Evolutionary conservation across 371 early-diverging fungal genomes (phyloP).

Genomic region (Mucor sp.): DNA sequence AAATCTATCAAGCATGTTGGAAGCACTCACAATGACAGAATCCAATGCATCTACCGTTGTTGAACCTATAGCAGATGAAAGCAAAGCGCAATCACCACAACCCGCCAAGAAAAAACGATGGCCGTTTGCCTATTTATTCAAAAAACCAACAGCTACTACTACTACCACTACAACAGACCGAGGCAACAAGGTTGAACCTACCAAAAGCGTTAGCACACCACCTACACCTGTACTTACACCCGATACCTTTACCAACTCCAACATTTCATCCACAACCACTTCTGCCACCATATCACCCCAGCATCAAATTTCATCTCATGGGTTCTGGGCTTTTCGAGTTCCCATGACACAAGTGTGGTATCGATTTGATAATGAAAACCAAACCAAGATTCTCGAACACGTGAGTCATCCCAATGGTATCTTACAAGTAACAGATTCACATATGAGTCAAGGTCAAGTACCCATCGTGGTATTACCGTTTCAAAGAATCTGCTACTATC

Average conservation of each 20-base stretch:
- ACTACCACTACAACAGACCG: neutral
- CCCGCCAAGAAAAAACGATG: constrained; percentile 11
- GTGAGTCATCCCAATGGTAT: neutral
- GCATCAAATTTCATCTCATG: neutral
- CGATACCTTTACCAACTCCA: neutral
- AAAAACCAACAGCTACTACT: neutral
- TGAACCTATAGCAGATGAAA: neutral
- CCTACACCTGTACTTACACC: constrained; percentile 7
- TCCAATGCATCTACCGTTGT: neutral
- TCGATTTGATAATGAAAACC: constrained; percentile 18
- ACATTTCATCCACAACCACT: neutral
- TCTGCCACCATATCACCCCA: neutral
- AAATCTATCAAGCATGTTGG: neutral
- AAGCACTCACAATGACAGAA: neutral
- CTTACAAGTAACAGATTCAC: constrained; percentile 16
- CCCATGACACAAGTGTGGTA: constrained; percentile 8
- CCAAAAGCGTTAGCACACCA: constrained; percentile 1
- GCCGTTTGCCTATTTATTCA: constrained; percentile 8
- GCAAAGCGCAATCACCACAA: neutral
- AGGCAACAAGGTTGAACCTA: neutral
- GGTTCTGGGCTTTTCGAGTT: constrained; percentile 15
- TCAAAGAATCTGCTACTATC: constrained; percentile 10
- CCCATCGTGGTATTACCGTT: constrained; percentile 5
- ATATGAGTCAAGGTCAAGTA: neutral
- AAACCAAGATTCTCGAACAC: constrained; percentile 15